Evolutionary conservation across 495 filamentous ascomycete species (phyloP).

Genomic region (Poronia punctata): DNA sequence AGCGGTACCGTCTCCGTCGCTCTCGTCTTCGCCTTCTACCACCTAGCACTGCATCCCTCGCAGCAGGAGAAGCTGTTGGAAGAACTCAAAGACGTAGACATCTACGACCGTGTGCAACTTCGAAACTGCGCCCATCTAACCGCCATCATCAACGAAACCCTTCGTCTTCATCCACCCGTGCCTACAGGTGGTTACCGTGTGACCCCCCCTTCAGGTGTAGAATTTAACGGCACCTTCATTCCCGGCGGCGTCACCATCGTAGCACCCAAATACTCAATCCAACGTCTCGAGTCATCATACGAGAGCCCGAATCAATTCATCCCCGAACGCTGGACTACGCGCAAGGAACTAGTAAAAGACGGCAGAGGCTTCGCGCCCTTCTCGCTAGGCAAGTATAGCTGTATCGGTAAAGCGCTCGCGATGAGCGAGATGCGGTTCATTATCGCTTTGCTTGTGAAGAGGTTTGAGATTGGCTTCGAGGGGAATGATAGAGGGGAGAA

Average conservation of each 20-base stretch:
- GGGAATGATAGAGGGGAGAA: constrained; percentile 32
- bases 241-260: constrained; percentile 34
- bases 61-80: constrained; percentile 25
- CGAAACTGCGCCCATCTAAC: constrained; percentile 26
- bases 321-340: constrained; percentile 47
- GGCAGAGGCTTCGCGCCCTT: constrained; percentile 46
- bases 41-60: constrained; percentile 28
- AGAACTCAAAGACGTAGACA: constrained; percentile 21
- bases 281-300: constrained; percentile 33
- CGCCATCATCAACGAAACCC: constrained; percentile 46
- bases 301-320: constrained; percentile 36
- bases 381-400: constrained; percentile 35
- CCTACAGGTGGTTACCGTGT: constrained; percentile 29
- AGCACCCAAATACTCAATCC: constrained; percentile 24
- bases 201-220: constrained; percentile 37
- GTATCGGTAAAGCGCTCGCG: constrained; percentile 47
- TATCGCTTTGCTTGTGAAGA: constrained; percentile 32
- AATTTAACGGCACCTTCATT: constrained; percentile 35
- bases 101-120: constrained; percentile 13
- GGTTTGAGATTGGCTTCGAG: constrained; percentile 38
- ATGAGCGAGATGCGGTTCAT: constrained; percentile 43
- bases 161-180: constrained; percentile 42
- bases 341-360: constrained; percentile 36
- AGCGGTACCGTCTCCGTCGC: constrained; percentile 34
- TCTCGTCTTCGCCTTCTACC: constrained; percentile 35